These are phyloP conservation scores for Nowakowskiella sp. DNA, from an alignment of 192 early-diverging fungal genomes.

Conservation along the genomic window DNA sequence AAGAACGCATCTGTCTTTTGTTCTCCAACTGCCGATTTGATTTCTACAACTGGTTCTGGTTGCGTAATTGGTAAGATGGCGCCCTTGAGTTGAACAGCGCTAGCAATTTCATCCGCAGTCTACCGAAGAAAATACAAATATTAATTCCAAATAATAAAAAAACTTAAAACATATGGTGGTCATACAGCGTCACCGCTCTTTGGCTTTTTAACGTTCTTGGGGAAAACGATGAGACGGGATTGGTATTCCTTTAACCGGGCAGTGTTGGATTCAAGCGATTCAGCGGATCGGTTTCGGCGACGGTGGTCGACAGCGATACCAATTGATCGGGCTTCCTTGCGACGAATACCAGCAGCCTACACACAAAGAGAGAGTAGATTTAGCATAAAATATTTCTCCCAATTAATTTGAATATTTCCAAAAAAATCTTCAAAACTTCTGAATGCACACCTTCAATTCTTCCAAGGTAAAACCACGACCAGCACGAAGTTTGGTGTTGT, in stretches of 20 bases:
- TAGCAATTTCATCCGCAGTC: constrained; percentile 40
- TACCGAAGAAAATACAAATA: constrained; percentile 1
- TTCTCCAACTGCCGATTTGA: too few relatives aligned
- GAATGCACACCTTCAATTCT: constrained; percentile 78
- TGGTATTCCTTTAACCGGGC: constrained; percentile 91
- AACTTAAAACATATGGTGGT: constrained; percentile 7
- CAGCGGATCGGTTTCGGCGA: constrained; percentile 88
- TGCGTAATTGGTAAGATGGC: constrained; percentile 63
- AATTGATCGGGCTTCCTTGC: constrained; percentile 88
- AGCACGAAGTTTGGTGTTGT: constrained; percentile 94
- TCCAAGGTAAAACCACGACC: constrained; percentile 98
- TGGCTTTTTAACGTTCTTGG: constrained; percentile 83
- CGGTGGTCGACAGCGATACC: constrained; percentile 97
- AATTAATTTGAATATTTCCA: constrained; percentile 4
- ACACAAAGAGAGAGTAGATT: constrained; percentile 11
- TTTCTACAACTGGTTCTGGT: constrained; percentile 16
- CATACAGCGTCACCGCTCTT: constrained; percentile 66
- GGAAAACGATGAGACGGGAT: constrained; percentile 94
- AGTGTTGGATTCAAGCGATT: constrained; percentile 88
- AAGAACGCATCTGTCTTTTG: too few relatives aligned
- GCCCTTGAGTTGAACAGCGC: constrained; percentile 58
- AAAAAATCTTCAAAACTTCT: constrained; percentile 14
- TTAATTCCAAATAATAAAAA: background rate
- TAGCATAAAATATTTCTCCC: constrained; percentile 6
- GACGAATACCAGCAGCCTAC: constrained; percentile 80